Base-by-base conservation (phyloP, 139 green algal species). In the Chlorella sp. region DNA sequence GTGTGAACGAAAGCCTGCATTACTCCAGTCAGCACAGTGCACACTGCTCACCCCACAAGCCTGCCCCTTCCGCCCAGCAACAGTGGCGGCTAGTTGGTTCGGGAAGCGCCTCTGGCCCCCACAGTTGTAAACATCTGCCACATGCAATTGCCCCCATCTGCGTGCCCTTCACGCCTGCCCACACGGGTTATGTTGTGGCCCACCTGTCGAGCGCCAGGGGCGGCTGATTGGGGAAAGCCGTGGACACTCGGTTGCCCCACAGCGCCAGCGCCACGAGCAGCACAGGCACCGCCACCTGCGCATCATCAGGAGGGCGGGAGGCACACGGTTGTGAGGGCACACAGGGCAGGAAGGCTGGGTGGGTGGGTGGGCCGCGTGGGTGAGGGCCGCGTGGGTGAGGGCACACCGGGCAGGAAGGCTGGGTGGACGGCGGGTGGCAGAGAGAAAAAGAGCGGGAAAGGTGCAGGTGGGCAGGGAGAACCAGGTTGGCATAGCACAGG, bases 261-360 rank as follows among this genome's bases (percentile, higher is more conserved):
- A 94, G 66, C 19, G 90, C 91, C 77, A 94, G 83, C 68, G 91
- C 80, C 71, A 94, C 91, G 57, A 96, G 85, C 88, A 88, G 61
- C 37, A 93, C 91, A 34, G 92, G 91, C 40, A 95, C 90, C 40
- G 82, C 40, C 86, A 57, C 48, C 48, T 57, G 48, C 48, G 48
- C 48, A 57, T 5, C 48, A 9, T 9, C 7, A 5, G 48, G 9
- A 57, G 48, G 48, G 48, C n/a, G n/a, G n/a, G n/a, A n/a, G n/a
- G 96, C 88, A 85, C 95, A 89, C 82, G 94, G 85, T 18, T 64
- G 91, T 82, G 89, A 88, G n/a, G n/a, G n/a, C n/a, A n/a, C n/a
- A n/a, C n/a, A n/a, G n/a, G n/a, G 91, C 76, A 93, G 66, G 28
- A 91, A 87, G 60, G 26, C 19, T 39, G 32, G 15, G 71, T 34